A percentile compares a stretch with the other conserved stretches of the same genome.
Conservation (phyloP, 257 asterid genomes). For the Anisodus acutangulus region DNA sequence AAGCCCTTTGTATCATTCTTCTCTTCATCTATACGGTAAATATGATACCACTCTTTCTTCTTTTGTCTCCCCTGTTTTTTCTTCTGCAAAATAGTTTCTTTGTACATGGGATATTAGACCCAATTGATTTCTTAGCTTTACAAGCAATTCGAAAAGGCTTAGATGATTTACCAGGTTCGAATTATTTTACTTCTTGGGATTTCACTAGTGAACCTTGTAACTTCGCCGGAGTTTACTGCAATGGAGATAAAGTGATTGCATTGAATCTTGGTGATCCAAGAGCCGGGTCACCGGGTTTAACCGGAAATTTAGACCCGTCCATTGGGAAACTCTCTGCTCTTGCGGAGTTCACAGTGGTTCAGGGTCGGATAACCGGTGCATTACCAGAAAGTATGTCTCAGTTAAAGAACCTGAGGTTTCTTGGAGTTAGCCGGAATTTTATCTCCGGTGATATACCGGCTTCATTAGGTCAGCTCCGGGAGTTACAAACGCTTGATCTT, state of each 20-base stretch:
- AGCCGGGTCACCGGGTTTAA: conserved; percentile 79
- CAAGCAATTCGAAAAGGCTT: conserved; percentile 76
- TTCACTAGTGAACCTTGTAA: conserved; percentile 88
- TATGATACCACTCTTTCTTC: conserved; percentile 31
- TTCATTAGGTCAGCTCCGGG: conserved; percentile 52
- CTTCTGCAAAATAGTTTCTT: conserved; percentile 32
- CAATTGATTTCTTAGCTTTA: conserved; percentile 82
- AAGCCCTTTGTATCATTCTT: conserved; percentile 28
- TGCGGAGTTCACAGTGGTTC: conserved; percentile 67
- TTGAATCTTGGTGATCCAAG: conserved; percentile 93
- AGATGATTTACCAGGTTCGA: conserved; percentile 81
- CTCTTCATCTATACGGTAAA: conserved; percentile 26
- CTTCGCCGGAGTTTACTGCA: conserved; percentile 81
- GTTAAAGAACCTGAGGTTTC: conserved; percentile 49
- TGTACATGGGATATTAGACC: conserved; percentile 69
- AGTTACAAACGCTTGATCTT: conserved; percentile 68
- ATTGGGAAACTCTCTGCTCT: conserved; percentile 64
- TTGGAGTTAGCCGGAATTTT: conserved; percentile 63
- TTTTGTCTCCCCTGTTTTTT: conserved; percentile 35
- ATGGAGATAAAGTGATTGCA: conserved; percentile 70
- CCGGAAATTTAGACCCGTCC: conserved; percentile 60
- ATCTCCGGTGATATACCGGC: conserved; percentile 68
- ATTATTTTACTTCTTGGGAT: conserved; percentile 85
- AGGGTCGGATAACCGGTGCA: conserved; percentile 67
- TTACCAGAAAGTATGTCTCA: conserved; percentile 59